phyloP scores from a whole-genome alignment of 305 asterid species.

The Petunia hybrid region DNA sequence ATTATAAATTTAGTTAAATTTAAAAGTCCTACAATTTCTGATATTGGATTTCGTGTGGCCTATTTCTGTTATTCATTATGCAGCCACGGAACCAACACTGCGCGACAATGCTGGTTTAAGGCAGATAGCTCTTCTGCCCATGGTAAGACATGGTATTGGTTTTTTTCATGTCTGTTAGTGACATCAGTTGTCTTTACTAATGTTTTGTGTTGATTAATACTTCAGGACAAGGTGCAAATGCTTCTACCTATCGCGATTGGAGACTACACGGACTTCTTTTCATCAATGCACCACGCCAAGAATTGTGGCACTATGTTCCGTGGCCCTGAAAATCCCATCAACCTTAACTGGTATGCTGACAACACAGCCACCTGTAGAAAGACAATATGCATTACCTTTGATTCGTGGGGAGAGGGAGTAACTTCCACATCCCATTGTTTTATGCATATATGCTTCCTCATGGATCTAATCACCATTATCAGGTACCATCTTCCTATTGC shows the following conservation, averaged over 20 bases:
- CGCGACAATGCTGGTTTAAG: slow-evolving; percentile 74
- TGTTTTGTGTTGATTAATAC: slow-evolving; percentile 1
- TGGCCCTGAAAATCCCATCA: slow-evolving; percentile 81
- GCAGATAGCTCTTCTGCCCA: slow-evolving; percentile 76
- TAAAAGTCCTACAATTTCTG: slow-evolving; percentile 22
- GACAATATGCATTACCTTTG: neutral
- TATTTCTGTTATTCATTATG: slow-evolving; percentile 42
- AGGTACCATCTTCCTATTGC: slow-evolving; percentile 99
- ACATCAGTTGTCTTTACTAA: slow-evolving; percentile 13
- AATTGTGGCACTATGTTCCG: slow-evolving; percentile 93
- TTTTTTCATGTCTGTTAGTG: slow-evolving; percentile 14
- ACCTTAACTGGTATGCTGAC: slow-evolving; percentile 72
- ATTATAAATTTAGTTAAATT: neutral
- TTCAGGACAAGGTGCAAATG: slow-evolving; percentile 82
- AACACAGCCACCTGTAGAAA: neutral
- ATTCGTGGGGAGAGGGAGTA: neutral
- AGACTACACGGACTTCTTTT: slow-evolving; percentile 95
- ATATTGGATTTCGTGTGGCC: neutral
- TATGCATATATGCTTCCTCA: slow-evolving; percentile 27
- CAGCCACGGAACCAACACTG: slow-evolving; percentile 77
- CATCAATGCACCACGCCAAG: slow-evolving; percentile 88
- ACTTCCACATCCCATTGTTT: neutral
- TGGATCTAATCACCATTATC: slow-evolving; percentile 28
- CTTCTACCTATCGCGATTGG: slow-evolving; percentile 91
- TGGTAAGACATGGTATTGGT: slow-evolving; percentile 56